Conservation (phyloP, 345 rosid genomes). For the Barbarea vulgaris region DNA sequence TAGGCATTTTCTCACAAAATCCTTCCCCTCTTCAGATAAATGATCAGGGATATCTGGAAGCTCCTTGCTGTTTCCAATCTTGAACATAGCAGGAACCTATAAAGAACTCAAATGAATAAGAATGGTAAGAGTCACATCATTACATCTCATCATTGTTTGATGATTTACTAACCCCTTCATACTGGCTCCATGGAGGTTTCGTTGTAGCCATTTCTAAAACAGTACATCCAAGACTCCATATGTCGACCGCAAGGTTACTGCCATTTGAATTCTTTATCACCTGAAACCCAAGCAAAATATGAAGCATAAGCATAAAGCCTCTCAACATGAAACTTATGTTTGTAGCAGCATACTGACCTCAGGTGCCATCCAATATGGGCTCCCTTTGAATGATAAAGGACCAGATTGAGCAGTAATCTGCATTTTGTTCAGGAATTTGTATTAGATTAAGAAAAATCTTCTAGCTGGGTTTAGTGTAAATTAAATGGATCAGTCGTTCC, state of each 20-base stretch:
- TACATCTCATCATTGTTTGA: background rate
- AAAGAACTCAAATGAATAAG: slow-evolving; percentile 22
- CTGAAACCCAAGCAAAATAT: slow-evolving; percentile 43
- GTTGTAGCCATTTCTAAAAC: slow-evolving; percentile 90
- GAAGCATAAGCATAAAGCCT: slow-evolving; percentile 22
- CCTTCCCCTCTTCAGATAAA: slow-evolving; percentile 78
- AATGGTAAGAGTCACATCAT: background rate
- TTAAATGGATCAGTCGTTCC: background rate
- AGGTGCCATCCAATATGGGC: slow-evolving; percentile 97
- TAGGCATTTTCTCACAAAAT: slow-evolving; percentile 70
- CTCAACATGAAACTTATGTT: background rate
- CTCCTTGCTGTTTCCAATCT: slow-evolving; percentile 88
- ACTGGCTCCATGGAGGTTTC: slow-evolving; percentile 90
- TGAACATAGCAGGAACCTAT: slow-evolving; percentile 83
- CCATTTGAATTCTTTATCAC: slow-evolving; percentile 74
- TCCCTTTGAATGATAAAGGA: slow-evolving; percentile 78
- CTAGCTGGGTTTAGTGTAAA: background rate
- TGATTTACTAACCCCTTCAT: slow-evolving; percentile 72
- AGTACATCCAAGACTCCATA: slow-evolving; percentile 94
- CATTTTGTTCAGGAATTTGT: slow-evolving; percentile 31
- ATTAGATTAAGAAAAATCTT: slow-evolving; percentile 27
- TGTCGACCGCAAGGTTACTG: slow-evolving; percentile 76
- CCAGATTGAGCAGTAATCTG: slow-evolving; percentile 88
- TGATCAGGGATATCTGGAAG: slow-evolving; percentile 77
- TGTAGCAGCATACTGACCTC: slow-evolving; percentile 53